Percentiles rank a stretch among this genome's conserved stretches.
Evolutionary conservation across 352 stramenopile species (phyloP).

Genomic region (Hyaloperonospora brassicae): DNA sequence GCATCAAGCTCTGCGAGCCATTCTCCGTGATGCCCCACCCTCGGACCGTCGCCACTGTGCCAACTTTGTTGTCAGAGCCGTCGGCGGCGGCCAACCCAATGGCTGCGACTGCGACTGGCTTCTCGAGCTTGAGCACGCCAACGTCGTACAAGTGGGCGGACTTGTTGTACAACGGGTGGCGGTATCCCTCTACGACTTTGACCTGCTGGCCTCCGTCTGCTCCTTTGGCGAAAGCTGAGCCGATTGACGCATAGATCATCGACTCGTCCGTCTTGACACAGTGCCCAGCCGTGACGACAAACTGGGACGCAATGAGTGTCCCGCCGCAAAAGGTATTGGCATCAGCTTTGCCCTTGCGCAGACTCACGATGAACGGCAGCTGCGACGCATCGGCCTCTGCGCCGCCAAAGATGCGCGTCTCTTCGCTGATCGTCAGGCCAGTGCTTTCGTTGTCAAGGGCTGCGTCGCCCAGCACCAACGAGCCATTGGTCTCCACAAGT

Average conservation of each 20-base stretch:
- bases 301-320: constrained; percentile 45
- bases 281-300: constrained; percentile 59
- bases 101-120: constrained; percentile 15
- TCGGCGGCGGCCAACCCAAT: constrained; percentile 31
- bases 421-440: constrained; percentile 24
- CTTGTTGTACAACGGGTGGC: constrained; percentile 25
- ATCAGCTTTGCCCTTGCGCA: constrained; percentile 27
- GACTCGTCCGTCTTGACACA: constrained; percentile 41
- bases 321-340: constrained; percentile 47
- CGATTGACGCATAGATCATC: constrained; percentile 30
- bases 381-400: too few relatives aligned
- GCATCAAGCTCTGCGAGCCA: constrained; percentile 15
- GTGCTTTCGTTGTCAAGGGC: neutral
- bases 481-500: too few relatives aligned
- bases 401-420: constrained; percentile 7
- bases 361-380: constrained; percentile 40
- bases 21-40: constrained; percentile 48
- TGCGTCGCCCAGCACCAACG: too few relatives aligned
- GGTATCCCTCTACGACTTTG: constrained; percentile 20
- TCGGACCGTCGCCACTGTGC: constrained; percentile 39
- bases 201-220: constrained; percentile 6
- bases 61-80: constrained; percentile 36
- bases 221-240: constrained; percentile 9
- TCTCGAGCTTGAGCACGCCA: constrained; percentile 24
- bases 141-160: constrained; percentile 22